Evolutionary conservation across 352 stramenopile genomes (phyloP).

Genomic region (Phytopythium helicoides): DNA sequence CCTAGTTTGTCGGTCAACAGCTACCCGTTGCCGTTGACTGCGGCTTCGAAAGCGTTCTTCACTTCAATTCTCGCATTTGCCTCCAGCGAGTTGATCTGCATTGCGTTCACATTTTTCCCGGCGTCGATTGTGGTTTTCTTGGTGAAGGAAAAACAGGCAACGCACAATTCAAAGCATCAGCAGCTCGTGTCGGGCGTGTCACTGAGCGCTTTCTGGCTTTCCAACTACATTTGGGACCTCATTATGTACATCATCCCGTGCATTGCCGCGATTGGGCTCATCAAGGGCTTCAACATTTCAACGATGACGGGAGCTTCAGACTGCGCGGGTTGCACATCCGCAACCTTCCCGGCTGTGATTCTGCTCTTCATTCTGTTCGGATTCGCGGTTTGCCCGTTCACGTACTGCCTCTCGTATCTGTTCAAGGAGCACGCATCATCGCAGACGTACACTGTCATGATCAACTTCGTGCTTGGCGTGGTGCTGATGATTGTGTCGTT

Average conservation of each 20-base stretch:
- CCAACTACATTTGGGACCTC: constrained; percentile 93
- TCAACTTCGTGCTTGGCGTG: constrained; percentile 68
- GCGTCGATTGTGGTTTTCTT: constrained; percentile 94
- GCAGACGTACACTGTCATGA: constrained; percentile 70
- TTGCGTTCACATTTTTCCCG: constrained; percentile 93
- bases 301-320: constrained; percentile 39
- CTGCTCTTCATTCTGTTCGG: constrained; percentile 60
- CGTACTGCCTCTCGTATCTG: constrained; percentile 63
- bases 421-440: constrained; percentile 64
- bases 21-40: constrained; percentile 47
- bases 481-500: constrained; percentile 60
- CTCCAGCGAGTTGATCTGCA: constrained; percentile 82
- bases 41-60: constrained; percentile 30
- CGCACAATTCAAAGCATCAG: constrained; percentile 95
- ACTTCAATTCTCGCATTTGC: constrained; percentile 64
- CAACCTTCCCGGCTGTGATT: constrained; percentile 48
- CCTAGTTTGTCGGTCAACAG: constrained; percentile 51
- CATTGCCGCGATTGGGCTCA: constrained; percentile 33
- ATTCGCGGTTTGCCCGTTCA: constrained; percentile 58
- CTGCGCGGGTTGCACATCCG: constrained; percentile 41
- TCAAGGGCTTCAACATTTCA: constrained; percentile 45
- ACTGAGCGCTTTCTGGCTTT: constrained; percentile 94
- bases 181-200: constrained; percentile 94
- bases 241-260: constrained; percentile 88
- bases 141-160: constrained; percentile 92